Conservation (phyloP, 2,329 filamentous ascomycete genomes). For the Colletotrichum sp. region DNA sequence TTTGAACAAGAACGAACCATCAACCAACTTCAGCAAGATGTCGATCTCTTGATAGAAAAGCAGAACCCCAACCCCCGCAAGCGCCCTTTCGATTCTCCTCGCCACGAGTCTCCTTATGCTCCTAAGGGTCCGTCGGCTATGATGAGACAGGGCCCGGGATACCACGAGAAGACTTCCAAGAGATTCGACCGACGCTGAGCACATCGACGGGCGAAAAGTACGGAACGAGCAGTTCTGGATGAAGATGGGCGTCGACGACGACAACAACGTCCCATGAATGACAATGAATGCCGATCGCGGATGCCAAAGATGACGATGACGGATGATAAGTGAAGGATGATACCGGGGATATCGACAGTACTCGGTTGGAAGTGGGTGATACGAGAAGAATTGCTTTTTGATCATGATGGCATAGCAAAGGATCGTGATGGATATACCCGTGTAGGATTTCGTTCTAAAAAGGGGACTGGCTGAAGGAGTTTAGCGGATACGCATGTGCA, state of each 20-base stretch:
- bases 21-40: background rate
- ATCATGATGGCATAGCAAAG: background rate
- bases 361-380: background rate
- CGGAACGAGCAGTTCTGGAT: background rate
- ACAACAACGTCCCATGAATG: background rate
- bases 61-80: background rate
- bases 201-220: background rate
- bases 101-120: background rate
- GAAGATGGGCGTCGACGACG: background rate
- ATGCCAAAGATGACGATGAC: background rate
- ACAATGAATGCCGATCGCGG: background rate
- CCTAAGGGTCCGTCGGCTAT: background rate
- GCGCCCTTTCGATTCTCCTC: background rate
- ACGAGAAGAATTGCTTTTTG: background rate
- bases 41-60: background rate
- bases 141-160: background rate
- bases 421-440: background rate
- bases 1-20: background rate
- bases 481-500: background rate
- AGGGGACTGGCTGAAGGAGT: background rate
- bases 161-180: background rate
- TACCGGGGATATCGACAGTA: background rate
- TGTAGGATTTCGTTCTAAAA: background rate
- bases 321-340: background rate
- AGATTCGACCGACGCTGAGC: background rate